Percentiles rank a stretch among this genome's conserved stretches.
phyloP scores from a whole-genome alignment of 371 early-diverging fungal species.

The Modicella reniformis region DNA sequence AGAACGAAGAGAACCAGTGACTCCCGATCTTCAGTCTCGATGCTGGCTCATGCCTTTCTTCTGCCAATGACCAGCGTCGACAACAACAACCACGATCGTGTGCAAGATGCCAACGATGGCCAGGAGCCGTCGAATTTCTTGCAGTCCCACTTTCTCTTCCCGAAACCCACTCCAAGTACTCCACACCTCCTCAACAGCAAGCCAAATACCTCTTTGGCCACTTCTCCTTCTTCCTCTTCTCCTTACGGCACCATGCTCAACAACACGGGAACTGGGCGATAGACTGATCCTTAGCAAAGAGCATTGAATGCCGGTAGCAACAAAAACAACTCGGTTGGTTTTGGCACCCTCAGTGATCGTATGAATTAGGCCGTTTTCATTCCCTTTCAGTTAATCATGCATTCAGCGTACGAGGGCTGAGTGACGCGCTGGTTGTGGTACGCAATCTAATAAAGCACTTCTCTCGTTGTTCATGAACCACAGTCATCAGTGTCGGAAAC shows the following conservation, averaged over 20 bases:
- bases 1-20: background rate
- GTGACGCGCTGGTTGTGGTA: too few species aligned
- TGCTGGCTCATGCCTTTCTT: background rate
- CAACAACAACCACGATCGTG: background rate
- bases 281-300: slow-evolving; percentile 6
- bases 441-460: background rate
- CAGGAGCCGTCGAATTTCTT: too few species aligned
- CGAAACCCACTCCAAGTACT: background rate
- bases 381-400: too few species aligned
- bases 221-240: background rate
- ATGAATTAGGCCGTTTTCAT: background rate
- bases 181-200: slow-evolving; percentile 14
- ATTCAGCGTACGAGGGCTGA: too few species aligned
- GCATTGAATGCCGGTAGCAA: slow-evolving; percentile 1
- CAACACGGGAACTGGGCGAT: slow-evolving; percentile 2
- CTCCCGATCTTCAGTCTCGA: background rate
- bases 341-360: slow-evolving; percentile 8
- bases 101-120: too few species aligned
- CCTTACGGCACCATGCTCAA: too few species aligned
- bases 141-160: background rate
- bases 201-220: background rate
- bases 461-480: background rate
- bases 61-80: background rate
- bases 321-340: slow-evolving; percentile 3
- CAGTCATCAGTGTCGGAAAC: slow-evolving; percentile 63